These are phyloP conservation scores for Leptographium galeiforme DNA, from an alignment of 2,329 filamentous ascomycete genomes.

Conservation along the genomic window DNA sequence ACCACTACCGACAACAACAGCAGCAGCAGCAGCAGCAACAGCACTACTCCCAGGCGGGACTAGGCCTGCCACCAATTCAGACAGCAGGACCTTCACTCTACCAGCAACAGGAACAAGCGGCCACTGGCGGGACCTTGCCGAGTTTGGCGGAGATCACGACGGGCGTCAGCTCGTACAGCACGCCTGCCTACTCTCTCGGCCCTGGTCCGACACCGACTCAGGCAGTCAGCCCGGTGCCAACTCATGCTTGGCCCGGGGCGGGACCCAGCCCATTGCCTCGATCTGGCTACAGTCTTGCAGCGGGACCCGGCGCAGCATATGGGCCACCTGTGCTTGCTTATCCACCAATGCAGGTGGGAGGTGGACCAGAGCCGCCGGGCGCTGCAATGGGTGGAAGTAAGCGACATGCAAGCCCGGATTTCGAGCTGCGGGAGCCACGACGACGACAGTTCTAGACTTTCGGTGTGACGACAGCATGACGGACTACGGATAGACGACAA, in stretches of 20 bases:
- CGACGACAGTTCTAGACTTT: slow-evolving; percentile 21
- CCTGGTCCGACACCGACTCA: slow-evolving; percentile 24
- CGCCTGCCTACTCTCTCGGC: slow-evolving; percentile 37
- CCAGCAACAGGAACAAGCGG: slow-evolving; percentile 1
- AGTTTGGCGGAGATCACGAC: slow-evolving; percentile 51
- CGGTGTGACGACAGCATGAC: background rate
- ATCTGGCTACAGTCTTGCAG: background rate
- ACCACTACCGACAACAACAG: slow-evolving; percentile 12
- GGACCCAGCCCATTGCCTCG: background rate
- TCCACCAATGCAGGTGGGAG: background rate
- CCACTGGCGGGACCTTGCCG: slow-evolving; percentile 34
- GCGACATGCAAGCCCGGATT: slow-evolving; percentile 38
- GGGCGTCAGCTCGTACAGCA: slow-evolving; percentile 46
- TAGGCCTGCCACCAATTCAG: slow-evolving; percentile 41
- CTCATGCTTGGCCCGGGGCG: background rate
- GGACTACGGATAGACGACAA: background rate
- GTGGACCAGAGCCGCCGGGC: slow-evolving; percentile 1
- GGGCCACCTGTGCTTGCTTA: background rate
- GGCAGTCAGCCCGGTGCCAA: slow-evolving; percentile 26
- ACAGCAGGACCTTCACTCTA: slow-evolving; percentile 10
- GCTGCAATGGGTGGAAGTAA: slow-evolving; percentile 22
- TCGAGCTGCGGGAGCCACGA: slow-evolving; percentile 29
- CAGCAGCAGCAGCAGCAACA: slow-evolving; percentile 14
- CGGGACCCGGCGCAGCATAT: background rate
- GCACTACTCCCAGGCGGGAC: slow-evolving; percentile 17